A percentile compares a stretch with the other conserved stretches of the same genome.
These are phyloP conservation scores for Lipomyces oligophaga DNA, from an alignment of 805 yeast species.

Conservation along the genomic window DNA sequence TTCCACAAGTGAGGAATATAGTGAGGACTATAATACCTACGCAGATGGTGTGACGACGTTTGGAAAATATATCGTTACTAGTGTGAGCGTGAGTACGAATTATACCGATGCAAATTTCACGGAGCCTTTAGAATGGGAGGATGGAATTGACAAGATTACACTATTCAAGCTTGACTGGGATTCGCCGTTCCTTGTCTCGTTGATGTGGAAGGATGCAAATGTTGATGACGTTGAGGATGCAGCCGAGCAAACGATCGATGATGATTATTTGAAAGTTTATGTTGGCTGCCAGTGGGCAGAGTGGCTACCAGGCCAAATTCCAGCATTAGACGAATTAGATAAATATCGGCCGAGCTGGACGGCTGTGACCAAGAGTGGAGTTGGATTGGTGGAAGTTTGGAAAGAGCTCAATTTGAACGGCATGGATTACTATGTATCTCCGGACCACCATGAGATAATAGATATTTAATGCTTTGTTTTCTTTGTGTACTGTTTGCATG, in stretches of 20 bases:
- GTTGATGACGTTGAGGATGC: slow-evolving; percentile 35
- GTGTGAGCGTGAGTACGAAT: slow-evolving; percentile 24
- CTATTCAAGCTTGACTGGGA: slow-evolving; percentile 24
- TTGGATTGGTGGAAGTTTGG: slow-evolving; percentile 64
- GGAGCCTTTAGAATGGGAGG: slow-evolving; percentile 19
- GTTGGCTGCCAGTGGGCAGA: slow-evolving; percentile 80
- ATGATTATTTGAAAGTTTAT: slow-evolving; percentile 49
- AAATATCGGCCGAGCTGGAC: slow-evolving; percentile 63
- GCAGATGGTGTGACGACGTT: slow-evolving; percentile 1
- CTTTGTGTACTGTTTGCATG: slow-evolving; percentile 1
- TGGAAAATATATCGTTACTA: slow-evolving; percentile 22
- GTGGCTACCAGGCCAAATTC: slow-evolving; percentile 54
- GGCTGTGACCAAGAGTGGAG: slow-evolving; percentile 56
- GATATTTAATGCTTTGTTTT: background rate
- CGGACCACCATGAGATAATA: background rate
- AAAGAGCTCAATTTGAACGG: slow-evolving; percentile 46
- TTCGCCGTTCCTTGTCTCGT: slow-evolving; percentile 24
- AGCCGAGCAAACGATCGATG: slow-evolving; percentile 26
- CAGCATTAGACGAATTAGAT: slow-evolving; percentile 68
- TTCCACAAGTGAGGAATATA: slow-evolving; percentile 5
- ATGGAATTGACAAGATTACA: slow-evolving; percentile 25
- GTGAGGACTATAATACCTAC: too few species aligned
- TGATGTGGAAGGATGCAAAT: slow-evolving; percentile 31
- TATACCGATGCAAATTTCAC: slow-evolving; percentile 13
- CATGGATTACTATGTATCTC: slow-evolving; percentile 8